A percentile compares a stretch with the other conserved stretches of the same genome.
Evolutionary conservation across 1,284 basidiomycete genomes (phyloP).

Genomic region (Apiotrichum gamsii): DNA sequence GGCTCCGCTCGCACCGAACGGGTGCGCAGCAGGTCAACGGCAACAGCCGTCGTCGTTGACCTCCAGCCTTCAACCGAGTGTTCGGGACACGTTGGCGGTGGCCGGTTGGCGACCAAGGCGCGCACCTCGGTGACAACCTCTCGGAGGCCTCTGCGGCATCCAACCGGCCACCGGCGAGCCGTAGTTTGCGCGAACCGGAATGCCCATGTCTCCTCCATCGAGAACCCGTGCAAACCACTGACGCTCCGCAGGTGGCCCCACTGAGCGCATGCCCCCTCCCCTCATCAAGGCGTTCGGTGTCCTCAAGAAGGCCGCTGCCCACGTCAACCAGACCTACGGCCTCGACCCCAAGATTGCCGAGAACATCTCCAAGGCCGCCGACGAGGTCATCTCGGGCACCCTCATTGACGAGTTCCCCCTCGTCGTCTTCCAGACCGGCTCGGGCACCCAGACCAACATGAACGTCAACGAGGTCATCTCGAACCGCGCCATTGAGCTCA

Average conservation of each 20-base stretch:
- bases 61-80: too few relatives aligned
- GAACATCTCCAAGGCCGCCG: conserved; percentile 88
- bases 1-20: background rate
- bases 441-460: conserved; percentile 99
- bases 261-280: conserved; percentile 86
- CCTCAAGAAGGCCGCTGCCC: conserved; percentile 93
- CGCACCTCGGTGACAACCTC: too few relatives aligned
- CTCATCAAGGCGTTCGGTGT: conserved; percentile 97
- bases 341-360: conserved; percentile 81
- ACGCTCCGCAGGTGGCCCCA: conserved; percentile 62
- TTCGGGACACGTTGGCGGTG: too few relatives aligned
- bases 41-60: too few relatives aligned
- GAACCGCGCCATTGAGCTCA: conserved; percentile 94
- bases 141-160: too few relatives aligned
- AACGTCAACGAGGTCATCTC: conserved; percentile 99
- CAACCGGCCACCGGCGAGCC: too few relatives aligned
- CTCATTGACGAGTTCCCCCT: conserved; percentile 93
- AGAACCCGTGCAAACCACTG: too few relatives aligned
- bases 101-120: too few relatives aligned
- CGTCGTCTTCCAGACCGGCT: conserved; percentile 99
- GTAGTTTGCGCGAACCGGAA: too few relatives aligned
- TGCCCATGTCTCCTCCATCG: too few relatives aligned
- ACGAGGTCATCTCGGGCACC: conserved; percentile 97
- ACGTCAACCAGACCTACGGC: conserved; percentile 82
- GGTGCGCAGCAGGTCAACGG: background rate